Base-by-base conservation (phyloP, 176 grass and related monocot species). In the Hsuehochloa calcarea region DNA sequence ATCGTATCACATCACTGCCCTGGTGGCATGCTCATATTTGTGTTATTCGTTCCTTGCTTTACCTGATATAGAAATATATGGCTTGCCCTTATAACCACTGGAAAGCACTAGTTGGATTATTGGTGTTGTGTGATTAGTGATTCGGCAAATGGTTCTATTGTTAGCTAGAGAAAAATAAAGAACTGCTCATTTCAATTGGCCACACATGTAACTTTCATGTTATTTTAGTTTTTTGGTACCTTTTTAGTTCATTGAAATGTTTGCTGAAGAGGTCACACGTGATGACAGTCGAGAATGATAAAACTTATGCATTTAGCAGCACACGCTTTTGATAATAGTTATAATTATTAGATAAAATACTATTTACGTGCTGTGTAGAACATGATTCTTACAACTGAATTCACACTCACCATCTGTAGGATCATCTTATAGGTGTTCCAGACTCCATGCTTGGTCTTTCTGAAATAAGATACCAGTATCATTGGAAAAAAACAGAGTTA, bases 1-100 rank as follows among this genome's bases (percentile, higher is more conserved):
- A 71, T 52, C 14, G 22, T 23, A 49, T 43, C 63, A 81, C 12
- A 35, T 44, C 13, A 68, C 15, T 85, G 43, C 41, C 43, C 41
- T 74, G 34, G 38, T 81, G 35, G 71, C 71, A 85, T 86, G 17
- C 34, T 82, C 65, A 85, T 77, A 45, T 55, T 10, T 38, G 46
- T 65, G 27, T 12, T 29, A 0, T 74, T 19, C 10, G 1, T 76
- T 80, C 59, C 34, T 77, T 64, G 12, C 35, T 87, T 65, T 52
- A 86, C n/a, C 38, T 77, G 19, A 46, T 72, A 6, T 43, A 47
- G 26, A 72, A 37, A 45, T 73, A 26, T 40, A 67, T 37, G 41
- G 25, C 52, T 81, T 41, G 34, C 13, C 8, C 72, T 31, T 62
- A 31, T 39, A 72, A 68, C 44, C 17, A 79, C n/a, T n/a, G 4